A percentile compares a stretch with the other conserved stretches of the same genome.
phyloP scores from a whole-genome alignment of 1,284 basidiomycete genomes.

The Sanghuangporus baumii region DNA sequence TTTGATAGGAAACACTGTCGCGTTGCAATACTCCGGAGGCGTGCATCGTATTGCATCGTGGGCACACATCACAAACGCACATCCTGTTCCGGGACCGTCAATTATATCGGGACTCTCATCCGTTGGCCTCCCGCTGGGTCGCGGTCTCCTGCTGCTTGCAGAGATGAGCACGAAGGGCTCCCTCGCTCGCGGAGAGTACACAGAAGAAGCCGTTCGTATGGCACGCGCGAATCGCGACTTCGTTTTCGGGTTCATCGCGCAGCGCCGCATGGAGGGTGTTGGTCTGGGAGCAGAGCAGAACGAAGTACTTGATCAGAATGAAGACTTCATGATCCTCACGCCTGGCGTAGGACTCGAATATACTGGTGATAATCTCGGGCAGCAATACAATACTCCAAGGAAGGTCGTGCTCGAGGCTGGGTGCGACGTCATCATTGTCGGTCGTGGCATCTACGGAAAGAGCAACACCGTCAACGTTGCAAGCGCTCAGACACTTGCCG shows the following conservation, averaged over 20 bases:
- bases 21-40: conserved; percentile 90
- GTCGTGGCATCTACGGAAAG: conserved; percentile 89
- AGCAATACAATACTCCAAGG: conserved; percentile 92
- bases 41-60: conserved; percentile 93
- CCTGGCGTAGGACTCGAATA: conserved; percentile 89
- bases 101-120: conserved; percentile 85
- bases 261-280: conserved; percentile 72
- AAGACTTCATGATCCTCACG: conserved; percentile 90
- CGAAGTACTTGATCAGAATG: conserved; percentile 29
- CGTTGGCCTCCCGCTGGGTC: conserved; percentile 78
- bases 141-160: conserved; percentile 88
- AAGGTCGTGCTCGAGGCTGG: conserved; percentile 82
- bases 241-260: conserved; percentile 94
- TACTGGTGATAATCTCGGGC: conserved; percentile 87
- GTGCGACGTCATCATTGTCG: conserved; percentile 98
- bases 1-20: conserved; percentile 86
- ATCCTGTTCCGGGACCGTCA: conserved; percentile 91
- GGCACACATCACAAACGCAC: conserved; percentile 98
- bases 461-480: conserved; percentile 54
- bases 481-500: conserved; percentile 65
- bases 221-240: conserved; percentile 78
- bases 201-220: conserved; percentile 81
- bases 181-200: conserved; percentile 83
- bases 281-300: conserved; percentile 32
- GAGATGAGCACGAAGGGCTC: conserved; percentile 95